Evolutionary conservation across 306 rosid species (phyloP).

Genomic region (Erythrophleum fordii): DNA sequence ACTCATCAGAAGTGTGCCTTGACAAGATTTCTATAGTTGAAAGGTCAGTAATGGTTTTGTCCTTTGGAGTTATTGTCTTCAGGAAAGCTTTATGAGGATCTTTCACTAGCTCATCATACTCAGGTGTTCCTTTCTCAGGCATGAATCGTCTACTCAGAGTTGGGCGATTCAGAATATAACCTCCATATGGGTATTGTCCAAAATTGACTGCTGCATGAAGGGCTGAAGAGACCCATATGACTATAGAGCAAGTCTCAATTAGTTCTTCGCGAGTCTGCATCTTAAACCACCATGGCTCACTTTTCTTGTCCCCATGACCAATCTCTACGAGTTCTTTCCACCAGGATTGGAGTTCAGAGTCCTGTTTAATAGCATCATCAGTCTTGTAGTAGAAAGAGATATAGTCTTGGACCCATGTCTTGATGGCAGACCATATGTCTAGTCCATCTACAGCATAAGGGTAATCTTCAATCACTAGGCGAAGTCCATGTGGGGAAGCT

Average conservation of each 20-base stretch:
- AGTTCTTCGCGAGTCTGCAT: neutral
- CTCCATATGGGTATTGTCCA: slow-evolving; percentile 77
- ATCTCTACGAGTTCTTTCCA: neutral
- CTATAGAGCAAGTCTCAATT: neutral
- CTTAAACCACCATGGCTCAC: neutral
- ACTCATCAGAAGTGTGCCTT: neutral
- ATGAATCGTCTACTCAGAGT: slow-evolving; percentile 60
- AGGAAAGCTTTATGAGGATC: neutral
- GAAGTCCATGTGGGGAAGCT: neutral
- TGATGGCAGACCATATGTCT: neutral
- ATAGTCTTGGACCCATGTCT: neutral
- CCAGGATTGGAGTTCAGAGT: neutral
- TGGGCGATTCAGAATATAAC: slow-evolving; percentile 69
- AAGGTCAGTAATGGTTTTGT: neutral
- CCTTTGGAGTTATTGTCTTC: neutral
- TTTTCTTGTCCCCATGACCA: neutral
- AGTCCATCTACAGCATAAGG: slow-evolving; percentile 6
- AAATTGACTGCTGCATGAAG: slow-evolving; percentile 48
- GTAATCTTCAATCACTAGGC: neutral
- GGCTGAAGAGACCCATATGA: slow-evolving; percentile 1
- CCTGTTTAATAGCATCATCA: neutral
- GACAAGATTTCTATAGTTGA: neutral
- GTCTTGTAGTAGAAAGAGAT: neutral
- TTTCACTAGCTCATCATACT: slow-evolving; percentile 55
- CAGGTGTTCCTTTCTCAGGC: slow-evolving; percentile 61